These are phyloP conservation scores for Rhizopogon vinicolor DNA, from an alignment of 768 basidiomycete genomes.

Conservation along the genomic window DNA sequence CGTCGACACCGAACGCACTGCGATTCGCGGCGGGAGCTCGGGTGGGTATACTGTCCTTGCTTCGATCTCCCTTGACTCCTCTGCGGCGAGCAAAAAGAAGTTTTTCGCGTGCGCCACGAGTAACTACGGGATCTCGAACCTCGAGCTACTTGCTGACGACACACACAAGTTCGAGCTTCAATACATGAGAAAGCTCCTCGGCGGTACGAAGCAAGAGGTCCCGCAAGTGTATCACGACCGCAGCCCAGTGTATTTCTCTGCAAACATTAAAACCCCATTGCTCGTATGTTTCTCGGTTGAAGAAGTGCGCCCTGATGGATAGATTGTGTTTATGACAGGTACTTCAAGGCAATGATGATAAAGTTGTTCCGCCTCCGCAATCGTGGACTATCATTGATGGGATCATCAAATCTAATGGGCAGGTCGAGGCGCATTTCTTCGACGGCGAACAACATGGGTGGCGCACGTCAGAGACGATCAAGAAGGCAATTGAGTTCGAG, in stretches of 20 bases:
- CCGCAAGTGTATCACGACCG: slow-evolving; percentile 55
- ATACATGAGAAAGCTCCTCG: slow-evolving; percentile 60
- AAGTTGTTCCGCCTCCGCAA: slow-evolving; percentile 65
- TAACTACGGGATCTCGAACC: slow-evolving; percentile 66
- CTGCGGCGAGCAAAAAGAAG: slow-evolving; percentile 59
- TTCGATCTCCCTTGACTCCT: slow-evolving; percentile 33
- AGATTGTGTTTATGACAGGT: slow-evolving; percentile 37
- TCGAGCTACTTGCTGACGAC: slow-evolving; percentile 49
- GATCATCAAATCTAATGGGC: neutral
- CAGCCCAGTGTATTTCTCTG: slow-evolving; percentile 59
- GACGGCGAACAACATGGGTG: slow-evolving; percentile 42
- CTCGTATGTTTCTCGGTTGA: slow-evolving; percentile 44
- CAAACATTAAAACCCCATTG: slow-evolving; percentile 57
- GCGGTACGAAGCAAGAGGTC: slow-evolving; percentile 48
- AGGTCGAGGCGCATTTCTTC: slow-evolving; percentile 34
- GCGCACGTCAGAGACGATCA: slow-evolving; percentile 31
- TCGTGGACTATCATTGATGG: slow-evolving; percentile 22
- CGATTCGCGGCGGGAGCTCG: slow-evolving; percentile 69
- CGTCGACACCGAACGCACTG: slow-evolving; percentile 58
- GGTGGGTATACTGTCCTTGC: slow-evolving; percentile 70
- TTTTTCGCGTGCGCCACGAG: slow-evolving; percentile 60
- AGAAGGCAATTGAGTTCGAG: slow-evolving; percentile 29
- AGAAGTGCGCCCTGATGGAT: slow-evolving; percentile 18
- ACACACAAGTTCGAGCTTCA: slow-evolving; percentile 71
- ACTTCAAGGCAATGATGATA: slow-evolving; percentile 62